A percentile compares a stretch with the other conserved stretches of the same genome.
These are phyloP conservation scores for Eutypa lata DNA, from an alignment of 2,329 filamentous ascomycete genomes.

Conservation along the genomic window DNA sequence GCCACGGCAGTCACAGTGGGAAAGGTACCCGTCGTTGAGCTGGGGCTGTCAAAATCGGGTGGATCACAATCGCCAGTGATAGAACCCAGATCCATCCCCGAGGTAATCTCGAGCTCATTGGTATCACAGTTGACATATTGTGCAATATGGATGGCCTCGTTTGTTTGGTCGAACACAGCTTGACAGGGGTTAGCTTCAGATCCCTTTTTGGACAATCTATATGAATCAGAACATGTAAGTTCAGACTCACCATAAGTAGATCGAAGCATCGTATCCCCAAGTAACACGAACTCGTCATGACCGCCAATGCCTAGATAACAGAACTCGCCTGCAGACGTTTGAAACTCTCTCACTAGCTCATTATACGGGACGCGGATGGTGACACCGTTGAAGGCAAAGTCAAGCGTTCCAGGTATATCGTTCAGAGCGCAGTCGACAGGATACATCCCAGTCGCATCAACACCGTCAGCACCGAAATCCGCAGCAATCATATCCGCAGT, in stretches of 20 bases:
- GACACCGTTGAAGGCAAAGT: conserved; percentile 47
- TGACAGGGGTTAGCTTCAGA: neutral
- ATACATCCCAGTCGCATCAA: conserved; percentile 43
- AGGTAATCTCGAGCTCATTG: conserved; percentile 37
- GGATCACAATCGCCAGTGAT: conserved; percentile 24
- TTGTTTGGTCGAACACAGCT: conserved; percentile 52
- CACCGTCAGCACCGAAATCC: conserved; percentile 42
- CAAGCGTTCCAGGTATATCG: conserved; percentile 37
- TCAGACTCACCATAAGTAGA: conserved; percentile 46
- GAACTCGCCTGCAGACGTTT: conserved; percentile 20
- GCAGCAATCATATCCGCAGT: conserved; percentile 49
- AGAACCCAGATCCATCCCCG: conserved; percentile 22
- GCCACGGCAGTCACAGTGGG: neutral
- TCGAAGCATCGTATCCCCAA: conserved; percentile 58
- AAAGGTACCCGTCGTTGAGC: neutral
- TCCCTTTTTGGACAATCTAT: neutral
- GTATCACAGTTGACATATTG: conserved; percentile 51
- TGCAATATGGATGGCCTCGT: conserved; percentile 45
- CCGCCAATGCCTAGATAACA: conserved; percentile 51
- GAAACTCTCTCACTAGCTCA: conserved; percentile 43
- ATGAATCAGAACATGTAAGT: neutral
- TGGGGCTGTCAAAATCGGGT: conserved; percentile 7
- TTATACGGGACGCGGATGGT: conserved; percentile 47
- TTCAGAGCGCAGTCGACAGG: conserved; percentile 42
- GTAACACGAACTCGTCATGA: conserved; percentile 45